Evolutionary conservation across 2,329 filamentous ascomycete genomes (phyloP), one percentile per base, ranked within the genome.

Genomic region (Xylariales sp.): DNA sequence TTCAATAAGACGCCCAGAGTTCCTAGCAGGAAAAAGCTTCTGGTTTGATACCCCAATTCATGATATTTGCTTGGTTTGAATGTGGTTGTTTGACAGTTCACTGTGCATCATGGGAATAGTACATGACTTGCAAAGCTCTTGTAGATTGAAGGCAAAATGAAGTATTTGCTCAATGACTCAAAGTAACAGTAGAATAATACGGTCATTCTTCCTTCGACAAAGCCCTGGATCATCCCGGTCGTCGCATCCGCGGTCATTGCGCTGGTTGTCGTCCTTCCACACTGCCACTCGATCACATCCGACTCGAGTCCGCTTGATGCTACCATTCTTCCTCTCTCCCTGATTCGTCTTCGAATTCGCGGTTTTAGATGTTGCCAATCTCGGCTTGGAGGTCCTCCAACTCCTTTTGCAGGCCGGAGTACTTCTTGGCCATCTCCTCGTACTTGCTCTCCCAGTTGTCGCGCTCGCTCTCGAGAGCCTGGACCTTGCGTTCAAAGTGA

Each of bases 401-500:
- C 65, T 96, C 89, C 76, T 91, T 91, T 77, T 95, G 83, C 54
- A 88, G 76, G 41, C 76, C 65, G 51, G 72, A 70, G 75, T 94
- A 85, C 73, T 96, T 95, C 81, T 90, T 85, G 55, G 83, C 67
- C 85, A 95, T 94, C 66, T 97, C 91, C 72, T 97, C 93, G 72
- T 94, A 97, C 76, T 98, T 97, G 67, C 76, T 64, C 76, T 97
- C 93, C 90, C 90, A 96, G 67, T 90, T 81, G 68, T 96, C 89
- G 57, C 88, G 85, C 64, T 90, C 81, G 60, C 80, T 75, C 73
- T 98, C 93, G 60, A 96, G 83, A 57, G 93, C 91, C 69, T 96
- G 88, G 54, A 97, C 93, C 78, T 97, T 97, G 71, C 93, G 93
- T 76, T 98, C 93, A 70, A 91, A 97, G 75, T 98, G 91, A 57